Evolutionary conservation across 768 basidiomycete genomes (phyloP), one percentile per base, ranked within the genome.

Genomic region (Termitomyces heimii): DNA sequence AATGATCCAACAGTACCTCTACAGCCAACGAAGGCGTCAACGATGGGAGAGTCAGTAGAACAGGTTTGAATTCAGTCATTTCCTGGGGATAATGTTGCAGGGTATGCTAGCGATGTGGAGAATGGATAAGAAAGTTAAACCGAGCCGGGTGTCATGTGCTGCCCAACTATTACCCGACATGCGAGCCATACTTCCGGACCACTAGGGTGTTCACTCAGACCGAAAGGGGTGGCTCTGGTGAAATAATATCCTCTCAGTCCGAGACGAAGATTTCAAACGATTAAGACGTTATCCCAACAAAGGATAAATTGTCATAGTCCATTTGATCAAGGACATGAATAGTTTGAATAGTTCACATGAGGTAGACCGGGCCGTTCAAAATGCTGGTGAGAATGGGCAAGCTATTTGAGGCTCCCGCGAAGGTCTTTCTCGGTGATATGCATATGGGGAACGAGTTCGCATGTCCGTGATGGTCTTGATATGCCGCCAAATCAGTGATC

Each of bases 21-120:
- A 87, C 66, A 13, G 82, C 83, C 56, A 89, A 67, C 7, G 82
- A 71, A 3, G 83, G 84, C 16, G 82, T 80, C 45, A 82, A 67
- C 13, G 79, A 75, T 6, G 82, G 80, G 12, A 85, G 73, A 16
- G 81, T 71, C 40, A 87, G 74, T 28, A 82, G 65, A 47, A 85
- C 68, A 32, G 84, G 84, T 44, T 72, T 70, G 65, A 80, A 81
- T 63, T 77, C 74, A 56, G 75, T 57, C 78, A 81, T 81, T 53
- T 29, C 48, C 43, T 60, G 24, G 35, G 9, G 40, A 40, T 37
- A 35, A 24, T 13, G 49, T 47, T 43, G 42, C n/a, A 22, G 26
- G 28, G 57, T 34, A 47, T 28, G n/a, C 24, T 47, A 37, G 18
- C 22, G 58, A 51, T 46, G 26, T 20, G 43, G 24, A 47, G 24